Percentiles rank a stretch among this genome's conserved stretches.
These are phyloP conservation scores for Chaetomium strumarium DNA, from an alignment of 2,329 filamentous ascomycete genomes.

Conservation along the genomic window DNA sequence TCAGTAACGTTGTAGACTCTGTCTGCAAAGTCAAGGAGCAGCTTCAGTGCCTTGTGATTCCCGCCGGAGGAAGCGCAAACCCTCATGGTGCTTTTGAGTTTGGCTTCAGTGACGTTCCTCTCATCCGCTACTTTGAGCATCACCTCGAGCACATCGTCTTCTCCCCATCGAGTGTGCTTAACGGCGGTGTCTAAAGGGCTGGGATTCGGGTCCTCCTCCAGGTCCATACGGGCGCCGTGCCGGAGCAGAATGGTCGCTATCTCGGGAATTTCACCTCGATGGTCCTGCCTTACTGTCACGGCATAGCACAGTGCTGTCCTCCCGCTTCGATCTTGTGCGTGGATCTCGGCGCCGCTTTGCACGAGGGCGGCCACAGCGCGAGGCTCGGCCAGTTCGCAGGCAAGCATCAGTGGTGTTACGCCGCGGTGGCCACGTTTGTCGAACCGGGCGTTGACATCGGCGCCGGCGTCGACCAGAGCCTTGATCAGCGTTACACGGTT, in stretches of 20 bases:
- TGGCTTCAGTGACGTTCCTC: conserved; percentile 13
- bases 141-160: conserved; percentile 20
- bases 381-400: conserved; percentile 22
- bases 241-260: conserved; percentile 18
- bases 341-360: conserved; percentile 20
- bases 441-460: conserved; percentile 21
- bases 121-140: conserved; percentile 18
- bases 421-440: conserved; percentile 19
- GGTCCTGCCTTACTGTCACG: conserved; percentile 16
- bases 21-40: conserved; percentile 19
- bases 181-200: conserved; percentile 21
- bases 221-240: conserved; percentile 19
- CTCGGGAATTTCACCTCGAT: conserved; percentile 20
- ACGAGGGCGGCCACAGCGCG: conserved; percentile 19
- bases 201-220: conserved; percentile 19
- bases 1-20: conserved; percentile 15
- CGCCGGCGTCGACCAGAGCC: conserved; percentile 19
- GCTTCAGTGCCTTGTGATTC: conserved; percentile 20
- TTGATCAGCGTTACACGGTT: conserved; percentile 22
- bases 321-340: conserved; percentile 19
- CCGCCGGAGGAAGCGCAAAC: conserved; percentile 16
- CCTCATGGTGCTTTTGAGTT: conserved; percentile 16
- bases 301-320: conserved; percentile 20
- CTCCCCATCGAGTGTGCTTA: conserved; percentile 21
- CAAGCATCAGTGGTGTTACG: conserved; percentile 22